A percentile compares a stretch with the other conserved stretches of the same genome.
Evolutionary conservation across 768 basidiomycete species (phyloP).

Genomic region (Mycena haematopus): DNA sequence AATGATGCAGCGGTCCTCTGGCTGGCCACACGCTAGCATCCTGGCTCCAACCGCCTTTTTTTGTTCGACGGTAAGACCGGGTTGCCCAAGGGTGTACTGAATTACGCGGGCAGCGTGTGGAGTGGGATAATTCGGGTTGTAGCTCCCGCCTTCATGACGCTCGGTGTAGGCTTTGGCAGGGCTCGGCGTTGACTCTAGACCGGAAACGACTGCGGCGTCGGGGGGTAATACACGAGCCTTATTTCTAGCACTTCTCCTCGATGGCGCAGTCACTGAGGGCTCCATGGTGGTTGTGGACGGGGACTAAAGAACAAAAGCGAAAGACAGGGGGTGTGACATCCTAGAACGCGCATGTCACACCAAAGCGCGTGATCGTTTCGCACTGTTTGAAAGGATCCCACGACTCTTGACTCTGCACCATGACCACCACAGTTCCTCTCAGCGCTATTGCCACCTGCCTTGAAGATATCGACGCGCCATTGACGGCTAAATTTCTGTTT

Average conservation of each 20-base stretch:
- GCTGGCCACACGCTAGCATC: not conserved
- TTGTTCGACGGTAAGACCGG: not conserved
- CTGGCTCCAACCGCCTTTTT: not conserved
- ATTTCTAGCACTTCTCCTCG: too few relatives aligned
- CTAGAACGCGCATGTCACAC: conserved; percentile 7
- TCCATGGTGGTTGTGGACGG: too few relatives aligned
- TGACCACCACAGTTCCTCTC: too few relatives aligned
- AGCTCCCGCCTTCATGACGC: not conserved
- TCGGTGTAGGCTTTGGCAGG: not conserved
- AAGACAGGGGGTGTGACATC: conserved; percentile 1
- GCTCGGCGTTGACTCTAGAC: not conserved
- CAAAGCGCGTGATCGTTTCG: conserved; percentile 9
- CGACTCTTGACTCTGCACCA: too few relatives aligned
- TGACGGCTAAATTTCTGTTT: too few relatives aligned
- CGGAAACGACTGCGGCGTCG: too few relatives aligned
- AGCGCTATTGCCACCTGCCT: too few relatives aligned
- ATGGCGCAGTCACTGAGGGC: too few relatives aligned
- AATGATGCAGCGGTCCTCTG: not conserved
- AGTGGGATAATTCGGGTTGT: not conserved
- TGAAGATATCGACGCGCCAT: too few relatives aligned
- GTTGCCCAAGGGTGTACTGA: not conserved
- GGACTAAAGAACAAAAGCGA: not conserved
- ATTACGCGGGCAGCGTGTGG: not conserved
- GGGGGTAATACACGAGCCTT: too few relatives aligned
- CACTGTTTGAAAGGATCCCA: too few relatives aligned